Conservation (phyloP, 2,329 filamentous ascomycete genomes). For the Aspergillus piperis region DNA sequence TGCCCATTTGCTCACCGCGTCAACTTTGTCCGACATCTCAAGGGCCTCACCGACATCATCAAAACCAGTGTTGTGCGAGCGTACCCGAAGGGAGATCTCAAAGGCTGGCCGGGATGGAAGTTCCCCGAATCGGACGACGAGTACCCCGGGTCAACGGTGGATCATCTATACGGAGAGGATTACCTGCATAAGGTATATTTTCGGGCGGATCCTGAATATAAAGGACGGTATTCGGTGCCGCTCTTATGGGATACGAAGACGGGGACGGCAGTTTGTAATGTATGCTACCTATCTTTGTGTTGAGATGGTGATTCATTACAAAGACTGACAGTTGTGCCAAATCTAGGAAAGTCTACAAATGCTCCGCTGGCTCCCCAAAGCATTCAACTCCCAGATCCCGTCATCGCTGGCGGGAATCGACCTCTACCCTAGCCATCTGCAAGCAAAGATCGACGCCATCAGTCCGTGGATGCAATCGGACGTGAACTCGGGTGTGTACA, state of each 20-base stretch:
- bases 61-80: constrained; percentile 62
- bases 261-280: constrained; percentile 61
- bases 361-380: constrained; percentile 58
- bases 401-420: constrained; percentile 47
- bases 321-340: not conserved
- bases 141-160: constrained; percentile 62
- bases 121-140: constrained; percentile 56
- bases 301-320: no score
- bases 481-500: constrained; percentile 63
- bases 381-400: constrained; percentile 53
- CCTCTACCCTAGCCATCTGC: constrained; percentile 56
- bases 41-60: constrained; percentile 58
- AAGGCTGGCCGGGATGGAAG: constrained; percentile 64
- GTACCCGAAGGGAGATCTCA: constrained; percentile 66
- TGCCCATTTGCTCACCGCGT: constrained; percentile 66
- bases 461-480: constrained; percentile 57
- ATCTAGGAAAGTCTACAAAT: constrained; percentile 46
- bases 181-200: constrained; percentile 67
- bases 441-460: constrained; percentile 54
- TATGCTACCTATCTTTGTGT: constrained; percentile 36
- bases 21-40: constrained; percentile 60
- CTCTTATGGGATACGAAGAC: constrained; percentile 63
- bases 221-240: constrained; percentile 63
- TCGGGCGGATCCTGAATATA: constrained; percentile 60
- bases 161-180: constrained; percentile 59